Evolutionary conservation across 2,329 filamentous ascomycete genomes (phyloP).

Genomic region (Neofusicoccum kwambonambiense): DNA sequence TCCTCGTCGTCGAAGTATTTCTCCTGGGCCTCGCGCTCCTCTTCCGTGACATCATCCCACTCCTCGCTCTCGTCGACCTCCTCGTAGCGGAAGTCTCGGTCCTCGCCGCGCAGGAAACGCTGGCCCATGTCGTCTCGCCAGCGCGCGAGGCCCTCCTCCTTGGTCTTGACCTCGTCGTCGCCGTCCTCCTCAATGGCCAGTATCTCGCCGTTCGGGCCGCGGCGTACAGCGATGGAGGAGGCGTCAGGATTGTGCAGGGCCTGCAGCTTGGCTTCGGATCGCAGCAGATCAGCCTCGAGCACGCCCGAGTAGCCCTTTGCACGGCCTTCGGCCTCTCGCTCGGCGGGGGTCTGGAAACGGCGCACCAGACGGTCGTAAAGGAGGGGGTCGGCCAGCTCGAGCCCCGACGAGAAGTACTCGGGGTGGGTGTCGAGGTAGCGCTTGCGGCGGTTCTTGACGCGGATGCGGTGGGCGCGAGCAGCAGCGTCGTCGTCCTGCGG

Average conservation of each 20-base stretch:
- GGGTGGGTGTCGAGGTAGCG: conserved; percentile 72
- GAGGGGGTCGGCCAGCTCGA: conserved; percentile 72
- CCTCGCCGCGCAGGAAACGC: conserved; percentile 72
- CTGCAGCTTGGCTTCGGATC: conserved; percentile 73
- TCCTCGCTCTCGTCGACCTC: conserved; percentile 70
- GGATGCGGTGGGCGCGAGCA: conserved; percentile 44
- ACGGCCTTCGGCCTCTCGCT: conserved; percentile 71
- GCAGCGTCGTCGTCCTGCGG: conserved; percentile 1
- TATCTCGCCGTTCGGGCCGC: conserved; percentile 56
- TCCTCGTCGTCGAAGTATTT: conserved; percentile 79
- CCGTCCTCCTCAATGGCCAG: conserved; percentile 58
- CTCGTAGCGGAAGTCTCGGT: conserved; percentile 76
- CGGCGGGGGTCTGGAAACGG: conserved; percentile 69
- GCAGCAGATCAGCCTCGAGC: conserved; percentile 72
- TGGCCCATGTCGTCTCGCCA: conserved; percentile 73
- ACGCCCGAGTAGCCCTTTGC: conserved; percentile 75
- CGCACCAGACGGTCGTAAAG: conserved; percentile 80
- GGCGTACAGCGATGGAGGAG: conserved; percentile 50
- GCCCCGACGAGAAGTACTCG: conserved; percentile 64
- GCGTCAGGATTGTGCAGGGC: conserved; percentile 57
- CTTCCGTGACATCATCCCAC: conserved; percentile 64
- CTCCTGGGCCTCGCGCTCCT: conserved; percentile 65
- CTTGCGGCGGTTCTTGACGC: conserved; percentile 72
- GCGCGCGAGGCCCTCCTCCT: conserved; percentile 64
- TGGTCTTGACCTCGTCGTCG: conserved; percentile 58